phyloP scores from a whole-genome alignment of 1,284 basidiomycete genomes.

The Cryptococcus neoformans region DNA sequence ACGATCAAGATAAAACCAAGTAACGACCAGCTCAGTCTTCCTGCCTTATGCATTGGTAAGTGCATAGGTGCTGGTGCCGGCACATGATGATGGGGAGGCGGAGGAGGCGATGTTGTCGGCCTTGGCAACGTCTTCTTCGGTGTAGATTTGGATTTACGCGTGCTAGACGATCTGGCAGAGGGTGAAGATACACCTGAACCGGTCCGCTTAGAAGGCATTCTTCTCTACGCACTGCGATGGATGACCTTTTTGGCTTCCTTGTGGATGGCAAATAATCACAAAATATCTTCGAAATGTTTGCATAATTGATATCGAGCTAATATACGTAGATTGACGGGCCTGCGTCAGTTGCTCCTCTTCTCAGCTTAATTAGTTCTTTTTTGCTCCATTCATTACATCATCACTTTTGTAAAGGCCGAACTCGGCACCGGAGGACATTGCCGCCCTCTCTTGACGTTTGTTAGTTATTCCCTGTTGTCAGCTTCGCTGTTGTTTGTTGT shows the following conservation, averaged over 20 bases:
- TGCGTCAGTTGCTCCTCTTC: background rate
- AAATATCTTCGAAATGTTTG: background rate
- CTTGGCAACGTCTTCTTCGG: too few relatives aligned
- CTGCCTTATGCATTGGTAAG: background rate
- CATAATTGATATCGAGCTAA: background rate
- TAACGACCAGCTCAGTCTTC: constrained; percentile 9
- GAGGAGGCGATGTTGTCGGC: background rate
- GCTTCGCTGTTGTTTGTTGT: background rate
- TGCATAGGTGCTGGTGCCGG: background rate
- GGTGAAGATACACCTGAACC: too few relatives aligned
- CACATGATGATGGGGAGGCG: background rate
- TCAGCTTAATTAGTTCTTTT: background rate
- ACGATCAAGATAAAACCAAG: constrained; percentile 10
- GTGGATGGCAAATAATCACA: background rate
- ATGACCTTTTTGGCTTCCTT: too few relatives aligned
- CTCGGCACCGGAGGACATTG: background rate
- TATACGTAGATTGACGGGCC: background rate
- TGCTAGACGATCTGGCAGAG: too few relatives aligned
- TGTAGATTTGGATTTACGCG: too few relatives aligned
- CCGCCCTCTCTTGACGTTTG: too few relatives aligned
- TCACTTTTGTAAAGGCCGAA: background rate
- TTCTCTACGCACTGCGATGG: too few relatives aligned
- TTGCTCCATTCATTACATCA: background rate
- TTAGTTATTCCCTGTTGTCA: background rate
- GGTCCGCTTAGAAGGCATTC: too few relatives aligned